These are phyloP conservation scores for Neostapfia colusana DNA, from an alignment of 176 grass and related monocot genomes.

Conservation along the genomic window DNA sequence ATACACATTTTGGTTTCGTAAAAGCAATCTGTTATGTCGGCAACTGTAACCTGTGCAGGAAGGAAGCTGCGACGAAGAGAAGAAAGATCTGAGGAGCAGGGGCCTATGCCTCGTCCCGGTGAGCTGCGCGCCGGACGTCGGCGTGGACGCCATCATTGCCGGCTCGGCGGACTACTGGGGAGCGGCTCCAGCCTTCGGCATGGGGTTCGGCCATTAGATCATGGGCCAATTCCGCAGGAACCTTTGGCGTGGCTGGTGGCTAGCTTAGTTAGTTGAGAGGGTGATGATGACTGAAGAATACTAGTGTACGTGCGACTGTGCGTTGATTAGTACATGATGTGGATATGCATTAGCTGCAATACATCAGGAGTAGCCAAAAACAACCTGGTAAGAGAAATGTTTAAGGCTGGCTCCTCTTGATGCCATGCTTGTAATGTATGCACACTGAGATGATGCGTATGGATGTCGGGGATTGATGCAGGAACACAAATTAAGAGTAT, in stretches of 20 bases:
- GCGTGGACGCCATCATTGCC: slow-evolving; percentile 45
- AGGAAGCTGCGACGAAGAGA: slow-evolving; percentile 42
- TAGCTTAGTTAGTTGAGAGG: neutral
- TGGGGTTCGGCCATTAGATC: slow-evolving; percentile 38
- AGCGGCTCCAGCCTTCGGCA: slow-evolving; percentile 51
- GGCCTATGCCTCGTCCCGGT: slow-evolving; percentile 87
- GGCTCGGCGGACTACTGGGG: slow-evolving; percentile 71
- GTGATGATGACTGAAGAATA: neutral
- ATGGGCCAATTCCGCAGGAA: neutral
- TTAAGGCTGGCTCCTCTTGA: slow-evolving; percentile 80
- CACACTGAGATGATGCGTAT: neutral
- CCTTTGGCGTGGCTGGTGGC: neutral
- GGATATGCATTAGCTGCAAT: slow-evolving; percentile 31
- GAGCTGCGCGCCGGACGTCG: slow-evolving; percentile 66
- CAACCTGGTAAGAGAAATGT: slow-evolving; percentile 45
- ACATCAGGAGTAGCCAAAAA: slow-evolving; percentile 73
- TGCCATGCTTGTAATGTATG: slow-evolving; percentile 44
- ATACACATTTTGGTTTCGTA: neutral
- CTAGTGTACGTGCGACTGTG: neutral
- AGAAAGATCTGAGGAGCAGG: slow-evolving; percentile 73
- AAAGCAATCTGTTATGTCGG: neutral
- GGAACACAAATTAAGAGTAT: slow-evolving; percentile 6
- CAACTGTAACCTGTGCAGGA: slow-evolving; percentile 21
- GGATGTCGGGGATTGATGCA: neutral
- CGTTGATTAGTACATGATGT: neutral